Percentiles rank a stretch among this genome's conserved stretches.
Conservation (phyloP, 106 monocot species). For the Gastrodia elata region DNA sequence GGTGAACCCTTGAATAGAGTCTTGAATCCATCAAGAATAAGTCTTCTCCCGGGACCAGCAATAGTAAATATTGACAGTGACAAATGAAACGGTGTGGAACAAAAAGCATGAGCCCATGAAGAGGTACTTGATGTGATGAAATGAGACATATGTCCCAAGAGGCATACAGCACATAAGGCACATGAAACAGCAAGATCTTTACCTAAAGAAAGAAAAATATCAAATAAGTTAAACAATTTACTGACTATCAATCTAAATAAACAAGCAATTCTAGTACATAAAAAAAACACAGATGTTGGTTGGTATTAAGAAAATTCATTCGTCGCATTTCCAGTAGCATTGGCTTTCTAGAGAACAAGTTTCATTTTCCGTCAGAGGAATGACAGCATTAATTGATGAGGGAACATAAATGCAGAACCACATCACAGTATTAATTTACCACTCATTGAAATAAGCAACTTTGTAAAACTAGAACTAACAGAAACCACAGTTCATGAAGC, state of each 20-base stretch:
- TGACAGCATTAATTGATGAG: background rate
- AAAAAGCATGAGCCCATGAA: conserved; percentile 70
- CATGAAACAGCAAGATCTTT: conserved; percentile 95
- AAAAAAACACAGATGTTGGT: background rate
- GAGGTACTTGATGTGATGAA: conserved; percentile 50
- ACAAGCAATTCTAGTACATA: background rate
- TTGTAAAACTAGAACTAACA: background rate
- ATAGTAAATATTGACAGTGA: conserved; percentile 86
- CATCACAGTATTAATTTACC: background rate
- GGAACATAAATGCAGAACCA: background rate
- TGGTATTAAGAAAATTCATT: background rate
- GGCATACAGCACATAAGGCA: conserved; percentile 94
- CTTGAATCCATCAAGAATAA: conserved; percentile 76
- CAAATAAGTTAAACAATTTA: background rate
- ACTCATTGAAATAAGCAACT: background rate
- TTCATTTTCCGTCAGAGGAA: conserved; percentile 1
- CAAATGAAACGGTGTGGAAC: conserved; percentile 79
- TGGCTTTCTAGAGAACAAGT: background rate
- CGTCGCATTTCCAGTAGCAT: background rate
- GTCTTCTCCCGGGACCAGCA: conserved; percentile 81
- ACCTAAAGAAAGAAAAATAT: conserved; percentile 32
- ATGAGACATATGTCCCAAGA: conserved; percentile 81
- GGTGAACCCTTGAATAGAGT: conserved; percentile 73
- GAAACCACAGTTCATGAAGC: background rate
- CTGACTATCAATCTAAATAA: background rate